Evolutionary conservation across 176 grass and related monocot genomes (phyloP).

Genomic region (Leersia perrieri): DNA sequence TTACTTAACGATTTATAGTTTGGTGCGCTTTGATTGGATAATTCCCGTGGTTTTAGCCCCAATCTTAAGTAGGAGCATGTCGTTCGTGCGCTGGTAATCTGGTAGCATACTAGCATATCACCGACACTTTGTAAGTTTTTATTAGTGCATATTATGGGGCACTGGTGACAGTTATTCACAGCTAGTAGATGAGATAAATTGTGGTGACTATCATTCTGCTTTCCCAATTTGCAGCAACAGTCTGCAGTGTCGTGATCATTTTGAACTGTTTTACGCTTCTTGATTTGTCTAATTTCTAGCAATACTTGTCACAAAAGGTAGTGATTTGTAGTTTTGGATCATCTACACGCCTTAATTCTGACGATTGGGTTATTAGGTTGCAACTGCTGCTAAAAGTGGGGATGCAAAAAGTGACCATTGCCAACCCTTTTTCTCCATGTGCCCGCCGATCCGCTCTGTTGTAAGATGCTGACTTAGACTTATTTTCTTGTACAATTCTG

Average conservation of each 20-base stretch:
- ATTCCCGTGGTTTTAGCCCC: background rate
- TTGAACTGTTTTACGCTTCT: background rate
- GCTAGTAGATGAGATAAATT: background rate
- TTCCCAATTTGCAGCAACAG: background rate
- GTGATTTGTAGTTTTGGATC: background rate
- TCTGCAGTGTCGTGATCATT: background rate
- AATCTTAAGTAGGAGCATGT: background rate
- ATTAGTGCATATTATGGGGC: background rate
- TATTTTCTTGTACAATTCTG: background rate
- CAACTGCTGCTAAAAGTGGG: background rate
- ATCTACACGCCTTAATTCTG: background rate
- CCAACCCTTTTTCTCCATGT: slow-evolving; percentile 44
- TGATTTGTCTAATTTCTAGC: background rate
- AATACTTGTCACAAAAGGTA: background rate
- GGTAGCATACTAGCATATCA: background rate
- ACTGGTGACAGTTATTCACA: background rate
- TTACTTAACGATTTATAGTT: background rate
- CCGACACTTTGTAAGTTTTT: background rate
- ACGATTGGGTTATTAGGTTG: slow-evolving; percentile 5
- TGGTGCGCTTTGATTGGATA: background rate
- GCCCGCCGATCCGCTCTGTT: slow-evolving; percentile 24
- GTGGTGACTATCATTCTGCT: background rate
- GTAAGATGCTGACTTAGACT: slow-evolving; percentile 4
- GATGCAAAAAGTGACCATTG: background rate
- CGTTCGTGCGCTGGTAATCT: background rate